Evolutionary conservation across 805 yeast species (phyloP).

Genomic region (Vanderwaltozyma tropicalis): DNA sequence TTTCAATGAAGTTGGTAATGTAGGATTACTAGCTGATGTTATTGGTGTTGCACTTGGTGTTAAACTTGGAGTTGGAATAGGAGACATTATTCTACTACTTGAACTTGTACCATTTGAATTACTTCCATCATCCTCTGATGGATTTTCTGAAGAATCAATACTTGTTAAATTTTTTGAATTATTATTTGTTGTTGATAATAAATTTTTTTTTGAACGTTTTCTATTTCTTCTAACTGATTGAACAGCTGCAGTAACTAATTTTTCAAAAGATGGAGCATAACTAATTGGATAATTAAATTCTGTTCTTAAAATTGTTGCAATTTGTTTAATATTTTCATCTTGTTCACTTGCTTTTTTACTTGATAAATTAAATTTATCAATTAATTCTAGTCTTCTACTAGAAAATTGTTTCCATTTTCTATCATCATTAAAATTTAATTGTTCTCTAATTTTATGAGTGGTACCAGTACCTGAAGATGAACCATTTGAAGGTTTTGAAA

Average conservation of each 20-base stretch:
- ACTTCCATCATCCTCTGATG: slow-evolving; percentile 2
- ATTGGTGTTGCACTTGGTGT: slow-evolving; percentile 1
- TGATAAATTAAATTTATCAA: slow-evolving; percentile 55
- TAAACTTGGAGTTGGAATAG: neutral
- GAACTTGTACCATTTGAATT: neutral
- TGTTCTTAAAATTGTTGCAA: slow-evolving; percentile 63
- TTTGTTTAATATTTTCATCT: slow-evolving; percentile 66
- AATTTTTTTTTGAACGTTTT: slow-evolving; percentile 45
- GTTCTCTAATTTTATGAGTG: slow-evolving; percentile 34
- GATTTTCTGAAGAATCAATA: slow-evolving; percentile 1
- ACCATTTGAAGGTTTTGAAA: neutral
- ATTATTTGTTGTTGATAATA: slow-evolving; percentile 5
- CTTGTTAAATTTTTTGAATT: slow-evolving; percentile 1
- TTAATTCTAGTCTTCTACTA: slow-evolving; percentile 80
- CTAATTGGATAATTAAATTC: slow-evolving; percentile 66
- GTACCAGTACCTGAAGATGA: slow-evolving; percentile 28
- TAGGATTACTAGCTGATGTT: neutral
- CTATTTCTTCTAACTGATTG: slow-evolving; percentile 88
- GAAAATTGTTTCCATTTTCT: slow-evolving; percentile 81
- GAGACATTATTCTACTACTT: slow-evolving; percentile 1
- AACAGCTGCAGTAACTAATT: slow-evolving; percentile 83
- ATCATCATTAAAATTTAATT: slow-evolving; percentile 71
- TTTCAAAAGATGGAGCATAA: slow-evolving; percentile 67
- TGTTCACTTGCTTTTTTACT: slow-evolving; percentile 85
- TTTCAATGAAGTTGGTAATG: slow-evolving; percentile 1